These are phyloP conservation scores for Cryptococcus jaspeensis DNA, from an alignment of 1,284 basidiomycete genomes.

Conservation along the genomic window DNA sequence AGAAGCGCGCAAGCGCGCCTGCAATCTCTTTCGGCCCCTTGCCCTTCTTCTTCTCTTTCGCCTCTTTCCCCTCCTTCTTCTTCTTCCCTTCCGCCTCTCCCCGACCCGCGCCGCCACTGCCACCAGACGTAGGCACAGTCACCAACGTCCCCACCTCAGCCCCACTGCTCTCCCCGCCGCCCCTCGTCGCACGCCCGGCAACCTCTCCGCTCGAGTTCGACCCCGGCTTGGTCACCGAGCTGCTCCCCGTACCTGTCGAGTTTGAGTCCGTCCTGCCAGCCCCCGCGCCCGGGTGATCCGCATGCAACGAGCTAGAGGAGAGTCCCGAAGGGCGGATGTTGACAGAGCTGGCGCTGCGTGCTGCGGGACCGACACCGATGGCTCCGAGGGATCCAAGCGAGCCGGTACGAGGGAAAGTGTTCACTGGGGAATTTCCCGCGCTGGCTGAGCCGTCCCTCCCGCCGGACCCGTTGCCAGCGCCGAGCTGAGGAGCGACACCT, in stretches of 20 bases:
- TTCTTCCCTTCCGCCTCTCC: slow-evolving; percentile 6
- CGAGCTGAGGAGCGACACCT: too few relatives aligned
- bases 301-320: not conserved
- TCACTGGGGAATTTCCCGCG: not conserved
- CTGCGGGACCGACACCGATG: too few relatives aligned
- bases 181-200: too few relatives aligned
- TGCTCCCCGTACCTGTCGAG: slow-evolving; percentile 1
- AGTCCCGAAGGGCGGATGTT: not conserved
- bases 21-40: slow-evolving; percentile 41
- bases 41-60: slow-evolving; percentile 3
- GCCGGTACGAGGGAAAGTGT: not conserved
- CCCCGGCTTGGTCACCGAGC: not conserved
- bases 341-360: not conserved
- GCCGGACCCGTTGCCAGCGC: too few relatives aligned
- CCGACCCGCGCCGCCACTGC: slow-evolving; percentile 6
- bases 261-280: too few relatives aligned
- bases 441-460: slow-evolving; percentile 1
- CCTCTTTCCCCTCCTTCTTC: slow-evolving; percentile 8
- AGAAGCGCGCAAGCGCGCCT: slow-evolving; percentile 41
- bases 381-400: not conserved
- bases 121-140: too few relatives aligned
- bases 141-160: too few relatives aligned
- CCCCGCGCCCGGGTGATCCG: slow-evolving; percentile 4
- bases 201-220: slow-evolving; percentile 2
- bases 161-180: too few relatives aligned